Conservation (phyloP, 139 green algal genomes). For the Limnomonas spitsbergensis region DNA sequence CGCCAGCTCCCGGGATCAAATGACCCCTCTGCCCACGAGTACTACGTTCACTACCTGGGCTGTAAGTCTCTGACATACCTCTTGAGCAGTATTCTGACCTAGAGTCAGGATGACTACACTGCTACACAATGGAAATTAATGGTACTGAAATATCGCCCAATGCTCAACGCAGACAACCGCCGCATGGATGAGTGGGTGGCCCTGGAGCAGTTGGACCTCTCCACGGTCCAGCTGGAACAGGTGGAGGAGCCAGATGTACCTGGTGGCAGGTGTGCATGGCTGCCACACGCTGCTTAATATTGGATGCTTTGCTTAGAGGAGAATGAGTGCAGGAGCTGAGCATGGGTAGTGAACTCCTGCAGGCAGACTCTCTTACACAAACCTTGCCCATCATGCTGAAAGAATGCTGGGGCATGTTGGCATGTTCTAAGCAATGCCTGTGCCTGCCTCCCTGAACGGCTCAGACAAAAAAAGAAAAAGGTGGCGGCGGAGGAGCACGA, state of each 20-base stretch:
- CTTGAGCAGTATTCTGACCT: no score
- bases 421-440: no score
- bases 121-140: no score
- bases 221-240: slow-evolving; percentile 58
- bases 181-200: slow-evolving; percentile 95
- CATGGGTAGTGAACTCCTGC: no score
- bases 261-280: slow-evolving; percentile 31
- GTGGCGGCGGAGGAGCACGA: slow-evolving; percentile 39
- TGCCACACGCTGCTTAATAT: no score
- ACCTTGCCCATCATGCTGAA: no score
- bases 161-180: slow-evolving; percentile 85
- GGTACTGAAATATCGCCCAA: no score
- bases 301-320: no score
- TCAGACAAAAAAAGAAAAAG: slow-evolving; percentile 13
- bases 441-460: no score
- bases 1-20: slow-evolving; percentile 22
- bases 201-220: slow-evolving; percentile 76
- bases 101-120: slow-evolving; percentile 84
- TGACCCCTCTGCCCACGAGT: slow-evolving; percentile 67
- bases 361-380: no score
- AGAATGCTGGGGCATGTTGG: no score
- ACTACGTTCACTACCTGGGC: slow-evolving; percentile 95
- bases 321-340: no score
- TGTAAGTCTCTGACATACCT: slow-evolving; percentile 17
- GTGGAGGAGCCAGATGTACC: slow-evolving; percentile 48